A percentile compares a stretch with the other conserved stretches of the same genome.
Conservation (phyloP, 2,329 filamentous ascomycete species). For the Pestalotiopsis sp. region DNA sequence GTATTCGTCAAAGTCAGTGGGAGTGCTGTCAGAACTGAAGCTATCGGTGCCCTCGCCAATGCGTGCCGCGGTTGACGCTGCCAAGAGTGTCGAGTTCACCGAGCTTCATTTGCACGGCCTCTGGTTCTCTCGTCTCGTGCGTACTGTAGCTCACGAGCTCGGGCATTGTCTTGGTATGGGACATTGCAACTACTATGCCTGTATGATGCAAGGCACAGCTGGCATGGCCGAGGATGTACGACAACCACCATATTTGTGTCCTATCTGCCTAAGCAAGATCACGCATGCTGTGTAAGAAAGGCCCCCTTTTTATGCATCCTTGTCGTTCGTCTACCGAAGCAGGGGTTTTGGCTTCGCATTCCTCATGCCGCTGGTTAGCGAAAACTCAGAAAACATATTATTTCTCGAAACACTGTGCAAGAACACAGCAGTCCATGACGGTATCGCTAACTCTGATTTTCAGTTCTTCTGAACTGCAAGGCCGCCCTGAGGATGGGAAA, state of each 20-base stretch:
- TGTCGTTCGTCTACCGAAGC: not conserved
- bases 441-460: not conserved
- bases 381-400: not conserved
- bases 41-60: slow-evolving; percentile 28
- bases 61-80: slow-evolving; percentile 36
- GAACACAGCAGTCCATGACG: not conserved
- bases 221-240: slow-evolving; percentile 59
- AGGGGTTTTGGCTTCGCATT: not conserved
- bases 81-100: slow-evolving; percentile 20
- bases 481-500: slow-evolving; percentile 20
- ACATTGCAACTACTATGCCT: slow-evolving; percentile 69
- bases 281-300: slow-evolving; percentile 27
- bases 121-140: slow-evolving; percentile 61
- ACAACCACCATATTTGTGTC: slow-evolving; percentile 67
- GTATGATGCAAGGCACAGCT: slow-evolving; percentile 64
- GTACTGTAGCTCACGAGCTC: slow-evolving; percentile 66
- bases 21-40: not conserved
- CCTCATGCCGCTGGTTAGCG: not conserved
- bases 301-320: not conserved
- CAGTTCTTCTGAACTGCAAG: slow-evolving; percentile 23
- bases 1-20: not conserved
- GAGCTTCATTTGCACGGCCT: slow-evolving; percentile 38
- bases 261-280: slow-evolving; percentile 60
- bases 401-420: not conserved
- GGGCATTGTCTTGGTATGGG: slow-evolving; percentile 69